Conservation (phyloP, 2,329 filamentous ascomycete species). For the Fusarium bactridioides region DNA sequence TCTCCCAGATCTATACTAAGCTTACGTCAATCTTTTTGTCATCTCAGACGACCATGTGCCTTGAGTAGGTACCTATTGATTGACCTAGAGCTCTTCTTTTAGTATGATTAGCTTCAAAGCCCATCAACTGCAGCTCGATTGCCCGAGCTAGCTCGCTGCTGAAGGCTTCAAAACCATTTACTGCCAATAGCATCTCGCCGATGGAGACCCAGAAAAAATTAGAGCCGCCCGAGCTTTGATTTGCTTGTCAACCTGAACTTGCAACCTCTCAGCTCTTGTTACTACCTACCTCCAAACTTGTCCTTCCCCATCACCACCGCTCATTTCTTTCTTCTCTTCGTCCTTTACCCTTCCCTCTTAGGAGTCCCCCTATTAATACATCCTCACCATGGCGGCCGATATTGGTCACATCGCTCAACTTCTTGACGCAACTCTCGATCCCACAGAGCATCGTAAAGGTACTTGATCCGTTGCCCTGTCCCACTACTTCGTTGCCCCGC, state of each 20-base stretch:
- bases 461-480: constrained; percentile 40
- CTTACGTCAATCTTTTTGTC: background rate
- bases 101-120: constrained; percentile 11
- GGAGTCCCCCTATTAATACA: constrained; percentile 8
- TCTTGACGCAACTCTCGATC: constrained; percentile 90
- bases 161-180: background rate
- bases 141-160: constrained; percentile 1
- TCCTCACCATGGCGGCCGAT: constrained; percentile 62
- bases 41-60: background rate
- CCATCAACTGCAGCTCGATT: constrained; percentile 9
- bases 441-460: constrained; percentile 90
- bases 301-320: constrained; percentile 34
- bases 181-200: constrained; percentile 6
- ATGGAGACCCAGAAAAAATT: constrained; percentile 22
- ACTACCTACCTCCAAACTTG: constrained; percentile 19
- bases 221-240: constrained; percentile 14
- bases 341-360: constrained; percentile 25
- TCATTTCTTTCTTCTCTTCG: constrained; percentile 25
- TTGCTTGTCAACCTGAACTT: constrained; percentile 23
- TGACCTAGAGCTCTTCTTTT: constrained; percentile 3
- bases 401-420: constrained; percentile 76
- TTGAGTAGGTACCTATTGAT: background rate
- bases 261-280: constrained; percentile 26
- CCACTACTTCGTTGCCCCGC: constrained; percentile 40
- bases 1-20: background rate